Percentiles rank a stretch among this genome's conserved stretches.
Evolutionary conservation across 257 asterid genomes (phyloP).

Genomic region (Nicotiana tabacum): DNA sequence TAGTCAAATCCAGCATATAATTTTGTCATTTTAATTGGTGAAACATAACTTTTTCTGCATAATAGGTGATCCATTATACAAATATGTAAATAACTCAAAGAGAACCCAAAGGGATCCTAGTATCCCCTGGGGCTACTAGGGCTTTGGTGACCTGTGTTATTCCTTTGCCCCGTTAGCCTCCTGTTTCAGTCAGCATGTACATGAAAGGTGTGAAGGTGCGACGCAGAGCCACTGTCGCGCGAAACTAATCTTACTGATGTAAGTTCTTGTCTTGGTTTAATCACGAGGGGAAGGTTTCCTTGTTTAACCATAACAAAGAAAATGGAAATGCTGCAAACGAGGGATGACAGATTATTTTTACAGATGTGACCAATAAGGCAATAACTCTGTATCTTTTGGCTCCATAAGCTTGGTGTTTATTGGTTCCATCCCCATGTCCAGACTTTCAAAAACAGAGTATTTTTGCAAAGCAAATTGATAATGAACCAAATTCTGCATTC

Average conservation of each 20-base stretch:
- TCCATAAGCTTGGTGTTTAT: no score
- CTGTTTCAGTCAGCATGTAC: background rate
- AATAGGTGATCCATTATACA: background rate
- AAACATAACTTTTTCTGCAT: background rate
- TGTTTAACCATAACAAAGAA: no score
- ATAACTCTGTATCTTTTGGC: no score
- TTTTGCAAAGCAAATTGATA: slow-evolving; percentile 41
- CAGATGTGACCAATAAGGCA: no score
- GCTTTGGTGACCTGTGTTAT: background rate
- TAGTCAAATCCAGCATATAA: background rate
- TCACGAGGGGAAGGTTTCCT: no score
- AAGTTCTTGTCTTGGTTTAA: no score
- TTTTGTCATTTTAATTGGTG: background rate
- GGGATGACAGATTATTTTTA: no score
- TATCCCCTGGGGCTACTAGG: background rate
- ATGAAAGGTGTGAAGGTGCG: background rate
- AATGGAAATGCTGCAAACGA: no score
- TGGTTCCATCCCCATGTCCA: slow-evolving; percentile 42
- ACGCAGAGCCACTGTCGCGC: background rate
- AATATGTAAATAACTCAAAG: background rate
- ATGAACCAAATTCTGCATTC: slow-evolving; percentile 34
- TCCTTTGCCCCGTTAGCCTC: background rate
- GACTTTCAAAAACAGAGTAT: slow-evolving; percentile 44
- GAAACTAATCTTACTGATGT: background rate
- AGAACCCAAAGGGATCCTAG: background rate